Conservation (phyloP, 177 flowering plant genomes). For the Vitis hybrid region DNA sequence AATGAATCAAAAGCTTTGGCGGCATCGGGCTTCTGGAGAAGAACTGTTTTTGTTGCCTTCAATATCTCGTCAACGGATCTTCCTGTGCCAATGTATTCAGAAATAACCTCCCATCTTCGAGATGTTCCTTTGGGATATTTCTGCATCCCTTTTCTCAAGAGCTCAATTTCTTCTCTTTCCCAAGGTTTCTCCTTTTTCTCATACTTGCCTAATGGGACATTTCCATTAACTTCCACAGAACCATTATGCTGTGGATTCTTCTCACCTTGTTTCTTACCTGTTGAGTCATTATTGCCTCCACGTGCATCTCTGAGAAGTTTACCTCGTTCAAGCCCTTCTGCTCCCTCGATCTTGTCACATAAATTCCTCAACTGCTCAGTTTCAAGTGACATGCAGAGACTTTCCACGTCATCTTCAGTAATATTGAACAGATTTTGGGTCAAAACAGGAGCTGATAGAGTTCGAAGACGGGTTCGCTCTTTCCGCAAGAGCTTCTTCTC, state of each 20-base stretch:
- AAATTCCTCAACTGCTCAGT: conserved; percentile 54
- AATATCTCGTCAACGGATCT: conserved; percentile 96
- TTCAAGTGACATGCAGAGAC: conserved; percentile 62
- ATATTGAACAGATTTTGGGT: conserved; percentile 45
- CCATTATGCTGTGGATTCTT: conserved; percentile 48
- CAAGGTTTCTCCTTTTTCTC: conserved; percentile 90
- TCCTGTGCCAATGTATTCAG: conserved; percentile 91
- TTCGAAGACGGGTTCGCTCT: conserved; percentile 77
- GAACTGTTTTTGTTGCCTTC: conserved; percentile 95
- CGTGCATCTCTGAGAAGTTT: conserved; percentile 49
- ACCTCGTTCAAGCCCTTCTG: conserved; percentile 49
- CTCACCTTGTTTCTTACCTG: conserved; percentile 31
- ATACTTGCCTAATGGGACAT: conserved; percentile 31
- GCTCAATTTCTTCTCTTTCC: conserved; percentile 85
- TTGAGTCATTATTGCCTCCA: conserved; percentile 19
- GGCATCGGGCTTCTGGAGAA: conserved; percentile 90
- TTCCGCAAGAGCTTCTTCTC: conserved; percentile 91
- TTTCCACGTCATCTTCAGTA: conserved; percentile 68
- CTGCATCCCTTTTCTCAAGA: conserved; percentile 76
- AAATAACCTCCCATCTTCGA: conserved; percentile 94
- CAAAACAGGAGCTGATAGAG: conserved; percentile 51
- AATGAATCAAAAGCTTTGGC: conserved; percentile 91
- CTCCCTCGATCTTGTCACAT: conserved; percentile 67
- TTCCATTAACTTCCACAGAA: conserved; percentile 34
- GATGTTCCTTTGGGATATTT: conserved; percentile 95